Percentiles rank a stretch among this genome's conserved stretches.
phyloP scores from a whole-genome alignment of 2,329 filamentous ascomycete species.

The Phialocephala sp. region DNA sequence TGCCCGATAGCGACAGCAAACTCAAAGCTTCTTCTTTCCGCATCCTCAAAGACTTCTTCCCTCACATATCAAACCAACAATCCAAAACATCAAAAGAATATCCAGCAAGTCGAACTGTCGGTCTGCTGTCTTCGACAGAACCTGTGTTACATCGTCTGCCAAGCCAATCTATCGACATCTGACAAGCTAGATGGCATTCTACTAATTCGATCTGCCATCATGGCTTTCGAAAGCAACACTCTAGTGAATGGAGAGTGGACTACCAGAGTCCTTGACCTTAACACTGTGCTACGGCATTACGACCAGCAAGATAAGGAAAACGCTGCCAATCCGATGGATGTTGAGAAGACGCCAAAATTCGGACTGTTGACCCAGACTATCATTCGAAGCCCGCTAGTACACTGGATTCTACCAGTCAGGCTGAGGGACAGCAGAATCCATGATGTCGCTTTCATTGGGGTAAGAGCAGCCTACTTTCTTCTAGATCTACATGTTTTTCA shows the following conservation, averaged over 20 bases:
- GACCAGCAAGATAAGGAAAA: constrained; percentile 42
- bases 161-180: background rate
- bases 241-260: constrained; percentile 45
- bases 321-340: constrained; percentile 41
- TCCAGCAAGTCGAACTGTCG: background rate
- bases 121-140: background rate
- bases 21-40: background rate
- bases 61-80: background rate
- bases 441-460: constrained; percentile 86
- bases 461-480: constrained; percentile 51
- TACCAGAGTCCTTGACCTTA: constrained; percentile 46
- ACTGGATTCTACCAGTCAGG: constrained; percentile 80
- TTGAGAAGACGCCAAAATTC: constrained; percentile 55
- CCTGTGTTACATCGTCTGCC: constrained; percentile 2
- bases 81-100: background rate
- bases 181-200: background rate
- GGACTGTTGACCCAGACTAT: constrained; percentile 83
- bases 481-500: constrained; percentile 5
- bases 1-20: constrained; percentile 5
- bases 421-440: constrained; percentile 73
- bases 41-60: background rate
- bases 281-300: constrained; percentile 48
- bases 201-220: constrained; percentile 22
- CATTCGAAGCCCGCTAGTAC: constrained; percentile 74
- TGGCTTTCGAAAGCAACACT: constrained; percentile 41